A percentile compares a stretch with the other conserved stretches of the same genome.
Evolutionary conservation across 306 rosid genomes (phyloP).

Genomic region (Castanea mollissima): DNA sequence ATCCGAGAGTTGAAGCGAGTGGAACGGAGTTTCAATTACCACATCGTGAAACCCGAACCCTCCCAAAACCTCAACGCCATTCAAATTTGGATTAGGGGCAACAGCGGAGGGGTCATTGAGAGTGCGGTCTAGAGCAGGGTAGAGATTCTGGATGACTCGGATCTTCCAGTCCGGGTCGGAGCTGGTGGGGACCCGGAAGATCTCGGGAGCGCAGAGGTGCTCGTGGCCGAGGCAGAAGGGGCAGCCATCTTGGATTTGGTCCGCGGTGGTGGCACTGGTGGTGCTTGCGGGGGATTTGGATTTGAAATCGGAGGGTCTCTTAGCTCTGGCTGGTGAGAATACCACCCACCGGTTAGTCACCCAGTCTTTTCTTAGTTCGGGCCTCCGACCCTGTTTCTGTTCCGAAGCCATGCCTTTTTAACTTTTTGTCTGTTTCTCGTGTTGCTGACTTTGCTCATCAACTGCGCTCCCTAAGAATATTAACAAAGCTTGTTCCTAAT

Average conservation of each 20-base stretch:
- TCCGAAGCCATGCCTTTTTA: not conserved
- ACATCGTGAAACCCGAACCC: conserved; percentile 57
- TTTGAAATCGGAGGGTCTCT: conserved; percentile 55
- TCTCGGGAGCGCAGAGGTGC: conserved; percentile 55
- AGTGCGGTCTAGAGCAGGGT: conserved; percentile 39
- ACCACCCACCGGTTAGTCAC: conserved; percentile 52
- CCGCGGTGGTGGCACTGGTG: conserved; percentile 9
- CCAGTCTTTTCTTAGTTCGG: conserved; percentile 43
- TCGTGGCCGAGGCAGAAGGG: conserved; percentile 57
- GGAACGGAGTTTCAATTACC: conserved; percentile 47
- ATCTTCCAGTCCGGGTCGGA: conserved; percentile 35
- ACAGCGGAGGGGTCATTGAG: not conserved
- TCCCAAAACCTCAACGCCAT: conserved; percentile 18
- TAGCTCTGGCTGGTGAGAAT: conserved; percentile 56
- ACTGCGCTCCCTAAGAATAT: not conserved
- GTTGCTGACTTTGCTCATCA: not conserved
- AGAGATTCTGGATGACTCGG: conserved; percentile 52
- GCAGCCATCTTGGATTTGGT: conserved; percentile 15
- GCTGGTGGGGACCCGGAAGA: conserved; percentile 43
- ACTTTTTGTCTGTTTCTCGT: not conserved
- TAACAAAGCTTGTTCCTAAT: no score
- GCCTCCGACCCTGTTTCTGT: not conserved
- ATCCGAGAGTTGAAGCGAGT: conserved; percentile 45
- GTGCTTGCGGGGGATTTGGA: conserved; percentile 33
- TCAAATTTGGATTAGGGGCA: not conserved